Evolutionary conservation across 1,284 basidiomycete species (phyloP), one percentile per base, ranked within the genome.

Genomic region (Trametes sp.): DNA sequence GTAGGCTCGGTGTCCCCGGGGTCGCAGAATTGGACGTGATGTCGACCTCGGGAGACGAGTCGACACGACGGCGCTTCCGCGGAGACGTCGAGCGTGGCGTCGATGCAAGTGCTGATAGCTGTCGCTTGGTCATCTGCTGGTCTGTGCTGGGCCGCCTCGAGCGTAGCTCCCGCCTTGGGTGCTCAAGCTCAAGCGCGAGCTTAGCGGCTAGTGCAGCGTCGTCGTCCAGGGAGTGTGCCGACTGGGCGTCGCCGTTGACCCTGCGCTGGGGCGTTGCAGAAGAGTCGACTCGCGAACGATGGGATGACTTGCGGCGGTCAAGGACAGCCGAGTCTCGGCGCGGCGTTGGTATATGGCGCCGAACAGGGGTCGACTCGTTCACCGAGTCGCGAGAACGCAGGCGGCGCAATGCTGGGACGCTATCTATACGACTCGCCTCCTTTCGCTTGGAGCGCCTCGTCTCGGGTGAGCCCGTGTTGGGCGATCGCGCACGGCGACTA

Each of bases 11-110:
- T 24, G 65, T 55, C 21, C 38, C 58, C 28, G 56, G 65, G 28
- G 65, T 53, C 24, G 35, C 57, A 16, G 51, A 64, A 14, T 65
- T 60, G 7, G 63, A 59, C n/a, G 51, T 54, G 10, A 26, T 53
- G 29, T 76, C 74, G 6, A 65, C 57, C 36, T 76, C 74, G n/a
- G 72, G 69, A 26, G 78, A 78, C 7, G 78, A 74, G 2, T 83
- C 82, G 10, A 83, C 75, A 50, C 82, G 77, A 63, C 79, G 75
- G 56, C 84, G 81, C 73, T 86, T 86, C 53, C 80, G 76, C 16
- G 80, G 74, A 29, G 71, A 59, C 29, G 54, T 52, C 16, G 68
- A 67, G 33, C 67, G 61, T 21, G 69, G 61, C 8, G 64, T 57
- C 8, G 59, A 42, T 23, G 52, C 44, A 5, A 60, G 45, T 21